Conservation (phyloP, 768 basidiomycete species). For the Lyophyllum atratum region DNA sequence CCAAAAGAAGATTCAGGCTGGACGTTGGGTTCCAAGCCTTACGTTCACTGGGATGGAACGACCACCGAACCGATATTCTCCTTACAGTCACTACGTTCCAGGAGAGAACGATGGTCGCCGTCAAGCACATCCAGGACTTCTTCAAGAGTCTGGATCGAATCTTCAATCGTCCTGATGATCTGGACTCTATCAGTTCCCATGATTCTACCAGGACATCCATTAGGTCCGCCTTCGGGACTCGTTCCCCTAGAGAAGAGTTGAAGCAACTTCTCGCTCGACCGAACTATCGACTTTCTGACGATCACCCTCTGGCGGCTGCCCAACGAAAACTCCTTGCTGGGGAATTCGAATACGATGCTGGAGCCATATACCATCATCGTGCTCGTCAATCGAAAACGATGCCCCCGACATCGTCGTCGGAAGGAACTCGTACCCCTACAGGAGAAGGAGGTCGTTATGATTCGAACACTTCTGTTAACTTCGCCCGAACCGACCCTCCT, state of each 20-base stretch:
- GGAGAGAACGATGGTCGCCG: neutral
- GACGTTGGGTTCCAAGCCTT: neutral
- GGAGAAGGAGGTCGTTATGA: neutral
- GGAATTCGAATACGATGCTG: neutral
- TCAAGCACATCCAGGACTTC: neutral
- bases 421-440: neutral
- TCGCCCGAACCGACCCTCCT: too few relatives aligned
- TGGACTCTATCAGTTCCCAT: neutral
- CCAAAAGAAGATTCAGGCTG: neutral
- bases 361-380: neutral
- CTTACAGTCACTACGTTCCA: neutral
- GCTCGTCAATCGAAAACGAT: neutral
- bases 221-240: neutral
- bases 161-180: neutral
- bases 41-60: neutral
- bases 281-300: neutral
- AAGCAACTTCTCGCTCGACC: neutral
- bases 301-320: neutral
- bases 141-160: neutral
- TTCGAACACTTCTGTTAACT: neutral
- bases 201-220: neutral
- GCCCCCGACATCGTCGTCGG: neutral
- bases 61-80: neutral
- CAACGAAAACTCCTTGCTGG: neutral
- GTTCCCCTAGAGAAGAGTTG: neutral